Evolutionary conservation across 345 rosid species (phyloP).

Genomic region (Sonneratia caseolaris): DNA sequence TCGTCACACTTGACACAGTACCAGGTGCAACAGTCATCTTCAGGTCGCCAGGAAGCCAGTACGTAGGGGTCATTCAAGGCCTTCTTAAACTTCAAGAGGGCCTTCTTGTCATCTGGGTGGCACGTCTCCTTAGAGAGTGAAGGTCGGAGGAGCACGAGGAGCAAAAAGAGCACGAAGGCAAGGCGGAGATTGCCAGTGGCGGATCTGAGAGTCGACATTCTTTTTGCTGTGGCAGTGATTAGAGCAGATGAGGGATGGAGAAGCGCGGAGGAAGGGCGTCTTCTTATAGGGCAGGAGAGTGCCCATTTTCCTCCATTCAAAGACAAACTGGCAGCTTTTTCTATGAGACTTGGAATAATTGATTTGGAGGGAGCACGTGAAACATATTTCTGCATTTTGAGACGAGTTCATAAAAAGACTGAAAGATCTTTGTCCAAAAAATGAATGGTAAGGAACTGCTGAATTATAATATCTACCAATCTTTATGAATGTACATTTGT

Average conservation of each 20-base stretch:
- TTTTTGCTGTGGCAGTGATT: slow-evolving; percentile 31
- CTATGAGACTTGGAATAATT: too few species aligned
- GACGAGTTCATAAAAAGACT: too few species aligned
- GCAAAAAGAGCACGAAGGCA: not conserved
- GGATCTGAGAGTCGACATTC: not conserved
- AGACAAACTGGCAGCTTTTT: too few species aligned
- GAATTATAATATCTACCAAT: too few species aligned
- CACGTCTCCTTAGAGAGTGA: slow-evolving; percentile 2
- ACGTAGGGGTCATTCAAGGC: slow-evolving; percentile 8
- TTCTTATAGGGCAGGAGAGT: not conserved
- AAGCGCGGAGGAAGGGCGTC: not conserved
- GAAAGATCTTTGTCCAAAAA: too few species aligned
- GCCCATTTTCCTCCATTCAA: not conserved
- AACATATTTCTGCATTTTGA: not conserved
- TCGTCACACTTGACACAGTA: slow-evolving; percentile 49
- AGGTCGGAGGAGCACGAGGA: slow-evolving; percentile 6
- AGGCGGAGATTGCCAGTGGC: not conserved
- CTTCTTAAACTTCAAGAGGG: slow-evolving; percentile 8
- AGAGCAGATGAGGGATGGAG: slow-evolving; percentile 6
- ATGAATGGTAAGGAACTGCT: too few species aligned
- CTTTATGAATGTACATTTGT: too few species aligned
- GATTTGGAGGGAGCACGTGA: not conserved
- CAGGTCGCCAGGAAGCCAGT: slow-evolving; percentile 11
- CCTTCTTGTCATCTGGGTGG: slow-evolving; percentile 10
- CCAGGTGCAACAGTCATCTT: slow-evolving; percentile 40